Base-by-base conservation (phyloP, 306 rosid species). In the Ziziphus jujuba region DNA sequence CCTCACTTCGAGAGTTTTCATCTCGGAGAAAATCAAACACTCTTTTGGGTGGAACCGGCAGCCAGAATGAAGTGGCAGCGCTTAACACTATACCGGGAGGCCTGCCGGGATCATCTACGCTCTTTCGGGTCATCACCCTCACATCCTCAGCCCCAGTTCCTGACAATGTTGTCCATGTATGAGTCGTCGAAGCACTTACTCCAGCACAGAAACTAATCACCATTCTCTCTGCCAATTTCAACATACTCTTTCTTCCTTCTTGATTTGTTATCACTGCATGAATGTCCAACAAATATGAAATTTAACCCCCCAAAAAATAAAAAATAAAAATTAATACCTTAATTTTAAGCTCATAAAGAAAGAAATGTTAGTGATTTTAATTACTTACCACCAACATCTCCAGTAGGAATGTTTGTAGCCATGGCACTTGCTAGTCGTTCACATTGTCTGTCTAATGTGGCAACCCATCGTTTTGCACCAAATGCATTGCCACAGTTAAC, bases 21-120 rank as follows among this genome's bases (percentile, higher is more conserved):
- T 90, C 95, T 4, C 96, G 96, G 47, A 95, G 97, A 67, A 95
- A 90, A 48, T 91, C 95, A 64, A 95, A 95, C 9, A 91, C 96
- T 59, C 89, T 75, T 54, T 84, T 87, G 0, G 99, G 97, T 0
- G 99, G 68, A 66, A 90, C 95, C 0, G 97, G 99, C 38, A 95
- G 95, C 99, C 99, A 95, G 65, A 95, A 88, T 21, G 97, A 95
- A 56, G 99, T 95, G 19, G 99, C 99, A 22, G 97, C 99, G 49
- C 97, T 88, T 0, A 95, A 87, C 63, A 95, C 99, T 33, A 95
- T 88, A 5, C 99, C 99, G 0, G 96, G 95, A 12, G 99, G 99
- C 63, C 97, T 75, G 11, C 97, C 99, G 0, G 99, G 99, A 58
- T 91, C 99, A 62, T 95, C 99, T 0, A 91, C 91, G 51, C 97